A percentile compares a stretch with the other conserved stretches of the same genome.
These are phyloP conservation scores for Aspergillus clavatus DNA, from an alignment of 2,329 filamentous ascomycete genomes.

Conservation along the genomic window DNA sequence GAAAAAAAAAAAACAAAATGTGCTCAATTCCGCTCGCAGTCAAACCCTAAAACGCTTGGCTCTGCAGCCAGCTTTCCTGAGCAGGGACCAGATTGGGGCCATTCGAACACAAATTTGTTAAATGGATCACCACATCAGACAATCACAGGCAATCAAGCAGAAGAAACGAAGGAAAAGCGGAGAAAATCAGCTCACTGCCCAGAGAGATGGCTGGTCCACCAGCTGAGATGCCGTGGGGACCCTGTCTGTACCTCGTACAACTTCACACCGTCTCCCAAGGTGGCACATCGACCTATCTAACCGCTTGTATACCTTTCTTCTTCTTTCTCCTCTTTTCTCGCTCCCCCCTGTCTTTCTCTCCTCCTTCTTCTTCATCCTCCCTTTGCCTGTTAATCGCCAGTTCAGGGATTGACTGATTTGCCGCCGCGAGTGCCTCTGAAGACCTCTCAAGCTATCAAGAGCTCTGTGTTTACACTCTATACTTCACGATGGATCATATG, in stretches of 20 bases:
- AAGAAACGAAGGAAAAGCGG: neutral
- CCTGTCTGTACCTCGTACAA: neutral
- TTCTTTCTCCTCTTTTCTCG: neutral
- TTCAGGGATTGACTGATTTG: neutral
- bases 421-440: neutral
- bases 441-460: neutral
- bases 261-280: neutral
- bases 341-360: neutral
- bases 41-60: neutral
- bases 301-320: neutral
- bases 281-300: neutral
- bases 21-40: constrained; percentile 9
- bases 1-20: constrained; percentile 4
- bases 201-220: too few species aligned
- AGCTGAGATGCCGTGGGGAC: neutral
- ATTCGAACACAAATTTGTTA: constrained; percentile 5
- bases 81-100: neutral
- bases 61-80: neutral
- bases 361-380: neutral
- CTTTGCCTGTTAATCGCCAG: neutral
- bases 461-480: neutral
- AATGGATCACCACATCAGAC: neutral
- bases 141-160: neutral
- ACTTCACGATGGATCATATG: constrained; percentile 1
- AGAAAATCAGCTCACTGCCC: neutral